Evolutionary conservation across 345 rosid species (phyloP), one percentile per base, ranked within the genome.

Genomic region (Sonneratia alba): DNA sequence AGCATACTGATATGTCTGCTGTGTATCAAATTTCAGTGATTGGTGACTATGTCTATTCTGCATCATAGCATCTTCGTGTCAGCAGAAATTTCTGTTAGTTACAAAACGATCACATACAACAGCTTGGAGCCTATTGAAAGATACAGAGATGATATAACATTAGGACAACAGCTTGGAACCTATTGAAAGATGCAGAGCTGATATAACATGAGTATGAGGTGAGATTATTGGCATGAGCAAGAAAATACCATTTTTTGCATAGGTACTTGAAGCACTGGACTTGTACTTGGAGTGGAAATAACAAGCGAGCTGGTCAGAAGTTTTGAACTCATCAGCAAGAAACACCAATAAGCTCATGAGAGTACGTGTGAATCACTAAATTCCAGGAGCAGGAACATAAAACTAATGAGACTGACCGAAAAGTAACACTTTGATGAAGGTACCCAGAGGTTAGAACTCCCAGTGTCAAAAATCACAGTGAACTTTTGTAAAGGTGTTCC

Each of bases 361-460:
- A 66, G 37, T 36, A n/a, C 16, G 27, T 40, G 3, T 12, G 4
- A 21, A 12, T 36, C 13, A 45, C 69, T 69, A 19, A 40, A 49
- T 45, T 10, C 64, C 51, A 40, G 69, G 64, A 55, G 67, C 7
- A 37, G 56, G 5, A 74, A 22, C 22, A 18, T 24, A 38, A 72
- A 40, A 63, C 36, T 38, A 11, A 19, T 36, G 63, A 72, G 61
- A 70, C 86, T 73, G 72, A 92, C 97, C 56, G 97, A 92, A 56
- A 87, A 85, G 77, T 89, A 87, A 78, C 98, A 93, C 81, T 91
- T 87, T 14, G 84, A 68, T 69, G 98, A 93, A 51, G 98, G 97
- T 40, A 93, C 86, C 97, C 98, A 93, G n/a, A 93, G 90, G 74
- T 93, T 93, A 72, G 98, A 88, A 72, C 98, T 93, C 68, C 98